These are phyloP conservation scores for Aurantiochytrium sp. DNA, from an alignment of 108 stramenopile genomes.

Conservation along the genomic window DNA sequence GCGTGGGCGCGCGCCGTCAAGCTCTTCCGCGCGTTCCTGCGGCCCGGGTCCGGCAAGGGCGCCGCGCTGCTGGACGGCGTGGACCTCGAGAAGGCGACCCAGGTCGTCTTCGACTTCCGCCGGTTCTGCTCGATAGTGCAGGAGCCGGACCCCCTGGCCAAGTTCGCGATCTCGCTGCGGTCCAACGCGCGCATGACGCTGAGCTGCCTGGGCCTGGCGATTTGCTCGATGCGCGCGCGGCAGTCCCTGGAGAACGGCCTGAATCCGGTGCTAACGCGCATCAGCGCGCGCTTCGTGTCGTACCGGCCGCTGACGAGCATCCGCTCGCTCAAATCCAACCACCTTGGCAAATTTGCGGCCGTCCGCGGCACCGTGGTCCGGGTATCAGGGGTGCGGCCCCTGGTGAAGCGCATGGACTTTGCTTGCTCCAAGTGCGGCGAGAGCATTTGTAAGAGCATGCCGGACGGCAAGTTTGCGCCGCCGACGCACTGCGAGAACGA, in stretches of 20 bases:
- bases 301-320: not conserved
- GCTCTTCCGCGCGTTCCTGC: not conserved
- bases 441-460: conserved; percentile 51
- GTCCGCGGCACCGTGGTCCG: conserved; percentile 84
- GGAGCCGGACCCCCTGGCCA: not conserved
- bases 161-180: not conserved
- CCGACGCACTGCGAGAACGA: conserved; percentile 68
- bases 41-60: not conserved
- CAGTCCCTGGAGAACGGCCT: not conserved
- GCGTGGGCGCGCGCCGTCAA: conserved; percentile 23
- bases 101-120: not conserved
- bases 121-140: not conserved
- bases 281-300: not conserved
- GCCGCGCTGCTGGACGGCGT: not conserved
- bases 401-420: conserved; percentile 77
- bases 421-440: conserved; percentile 75
- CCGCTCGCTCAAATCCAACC: conserved; percentile 6
- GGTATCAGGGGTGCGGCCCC: conserved; percentile 76
- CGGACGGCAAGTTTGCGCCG: conserved; percentile 64
- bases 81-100: not conserved
- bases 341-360: conserved; percentile 59
- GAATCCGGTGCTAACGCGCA: not conserved
- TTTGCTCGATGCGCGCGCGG: not conserved
- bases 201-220: conserved; percentile 14
- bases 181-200: not conserved